Evolutionary conservation across 495 filamentous ascomycete genomes (phyloP).

Genomic region (Penicillium subrubescens): DNA sequence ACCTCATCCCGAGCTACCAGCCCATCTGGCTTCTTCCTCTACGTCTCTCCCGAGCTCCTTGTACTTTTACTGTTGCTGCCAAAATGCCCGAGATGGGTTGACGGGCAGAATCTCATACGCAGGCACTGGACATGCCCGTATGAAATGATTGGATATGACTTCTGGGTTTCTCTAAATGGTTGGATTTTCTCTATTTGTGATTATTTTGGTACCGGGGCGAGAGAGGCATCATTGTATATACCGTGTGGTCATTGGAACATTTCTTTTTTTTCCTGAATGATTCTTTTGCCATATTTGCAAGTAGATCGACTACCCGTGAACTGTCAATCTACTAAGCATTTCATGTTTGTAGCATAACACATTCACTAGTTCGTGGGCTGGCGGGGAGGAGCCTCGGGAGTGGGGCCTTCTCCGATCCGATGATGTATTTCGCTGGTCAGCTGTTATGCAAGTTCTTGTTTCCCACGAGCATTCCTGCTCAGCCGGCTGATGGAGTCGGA

Average conservation of each 20-base stretch:
- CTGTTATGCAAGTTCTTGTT: slow-evolving; percentile 23
- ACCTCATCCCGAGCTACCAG: slow-evolving; percentile 14
- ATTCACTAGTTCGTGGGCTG: not conserved
- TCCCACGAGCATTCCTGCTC: slow-evolving; percentile 13
- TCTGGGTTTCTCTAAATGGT: slow-evolving; percentile 27
- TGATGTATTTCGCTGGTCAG: slow-evolving; percentile 34
- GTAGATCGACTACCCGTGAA: not conserved
- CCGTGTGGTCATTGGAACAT: slow-evolving; percentile 10
- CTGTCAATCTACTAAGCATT: not conserved
- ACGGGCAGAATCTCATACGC: slow-evolving; percentile 25
- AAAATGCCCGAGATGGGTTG: slow-evolving; percentile 32
- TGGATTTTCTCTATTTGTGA: slow-evolving; percentile 22
- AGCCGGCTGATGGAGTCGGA: slow-evolving; percentile 1
- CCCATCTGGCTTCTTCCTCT: slow-evolving; percentile 14
- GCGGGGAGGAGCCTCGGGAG: not conserved
- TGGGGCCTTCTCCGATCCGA: slow-evolving; percentile 25
- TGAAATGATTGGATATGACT: slow-evolving; percentile 45
- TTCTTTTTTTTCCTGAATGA: not conserved
- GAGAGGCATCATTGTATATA: slow-evolving; percentile 34
- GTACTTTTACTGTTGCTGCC: slow-evolving; percentile 41
- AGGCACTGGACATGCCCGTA: slow-evolving; percentile 38
- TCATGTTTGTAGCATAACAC: not conserved
- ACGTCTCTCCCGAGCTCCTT: slow-evolving; percentile 17
- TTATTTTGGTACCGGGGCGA: slow-evolving; percentile 9
- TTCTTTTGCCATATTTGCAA: not conserved